phyloP scores from a whole-genome alignment of 176 grass and related monocot genomes.

The Cenchrus americanus region DNA sequence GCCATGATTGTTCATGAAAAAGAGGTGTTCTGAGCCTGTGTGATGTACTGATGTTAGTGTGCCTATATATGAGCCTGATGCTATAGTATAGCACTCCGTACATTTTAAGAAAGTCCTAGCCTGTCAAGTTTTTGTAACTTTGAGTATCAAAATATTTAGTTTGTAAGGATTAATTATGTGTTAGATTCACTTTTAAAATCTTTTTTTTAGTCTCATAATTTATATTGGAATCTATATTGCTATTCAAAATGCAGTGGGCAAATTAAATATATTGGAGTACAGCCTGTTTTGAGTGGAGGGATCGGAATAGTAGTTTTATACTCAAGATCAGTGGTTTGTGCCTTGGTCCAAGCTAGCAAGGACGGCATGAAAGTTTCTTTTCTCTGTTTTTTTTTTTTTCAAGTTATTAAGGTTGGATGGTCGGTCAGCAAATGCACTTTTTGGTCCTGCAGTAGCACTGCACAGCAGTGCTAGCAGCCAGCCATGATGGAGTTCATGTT shows the following conservation, averaged over 20 bases:
- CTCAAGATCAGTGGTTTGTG: background rate
- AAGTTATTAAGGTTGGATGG: constrained; percentile 22
- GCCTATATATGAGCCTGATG: too few relatives aligned
- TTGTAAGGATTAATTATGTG: too few relatives aligned
- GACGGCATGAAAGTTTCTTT: background rate
- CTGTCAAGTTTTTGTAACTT: too few relatives aligned
- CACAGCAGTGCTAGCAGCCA: background rate
- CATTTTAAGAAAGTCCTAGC: too few relatives aligned
- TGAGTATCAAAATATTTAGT: background rate
- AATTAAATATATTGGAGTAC: background rate
- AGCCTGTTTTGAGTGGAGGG: background rate
- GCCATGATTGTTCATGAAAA: background rate
- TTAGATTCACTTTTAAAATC: background rate
- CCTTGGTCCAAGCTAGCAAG: background rate
- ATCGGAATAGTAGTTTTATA: background rate
- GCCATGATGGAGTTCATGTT: background rate
- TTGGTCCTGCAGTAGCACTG: background rate
- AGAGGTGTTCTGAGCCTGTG: background rate
- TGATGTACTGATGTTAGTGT: too few relatives aligned
- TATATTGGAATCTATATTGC: background rate
- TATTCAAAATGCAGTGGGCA: background rate
- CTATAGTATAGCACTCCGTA: too few relatives aligned
- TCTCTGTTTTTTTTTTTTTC: background rate
- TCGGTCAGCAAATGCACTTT: constrained; percentile 13
- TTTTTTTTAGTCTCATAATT: background rate